phyloP scores from a whole-genome alignment of 345 rosid species.

The Salix exigua region DNA sequence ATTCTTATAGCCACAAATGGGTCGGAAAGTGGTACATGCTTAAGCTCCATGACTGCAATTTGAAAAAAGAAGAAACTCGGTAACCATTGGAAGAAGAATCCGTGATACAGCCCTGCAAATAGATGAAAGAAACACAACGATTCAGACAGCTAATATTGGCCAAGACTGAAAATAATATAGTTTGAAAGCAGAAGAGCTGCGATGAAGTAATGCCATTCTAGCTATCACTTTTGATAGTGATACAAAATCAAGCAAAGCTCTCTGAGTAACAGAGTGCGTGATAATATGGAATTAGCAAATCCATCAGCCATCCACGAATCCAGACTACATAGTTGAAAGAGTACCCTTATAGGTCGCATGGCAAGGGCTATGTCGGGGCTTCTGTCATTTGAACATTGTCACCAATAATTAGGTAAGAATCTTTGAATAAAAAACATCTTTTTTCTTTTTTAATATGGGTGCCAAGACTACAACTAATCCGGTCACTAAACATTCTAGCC shows the following conservation, averaged over 20 bases:
- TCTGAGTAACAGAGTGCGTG: no score
- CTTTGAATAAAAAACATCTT: not conserved
- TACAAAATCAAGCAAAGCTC: not conserved
- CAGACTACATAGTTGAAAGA: not conserved
- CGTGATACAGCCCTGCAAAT: conserved; percentile 1
- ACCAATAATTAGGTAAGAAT: not conserved
- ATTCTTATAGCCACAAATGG: no score
- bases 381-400: not conserved
- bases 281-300: no score
- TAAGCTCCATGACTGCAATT: not conserved
- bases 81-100: conserved; percentile 8
- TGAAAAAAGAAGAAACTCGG: not conserved
- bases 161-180: not conserved
- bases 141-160: not conserved
- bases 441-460: no score
- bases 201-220: no score
- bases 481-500: no score
- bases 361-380: not conserved
- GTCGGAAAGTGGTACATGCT: not conserved
- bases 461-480: no score
- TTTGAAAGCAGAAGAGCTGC: not conserved
- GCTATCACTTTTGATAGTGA: not conserved
- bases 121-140: not conserved
- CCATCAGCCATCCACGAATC: no score
- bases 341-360: conserved; percentile 1